phyloP scores from a whole-genome alignment of 805 yeast genomes.

The Candida manassasensis region DNA sequence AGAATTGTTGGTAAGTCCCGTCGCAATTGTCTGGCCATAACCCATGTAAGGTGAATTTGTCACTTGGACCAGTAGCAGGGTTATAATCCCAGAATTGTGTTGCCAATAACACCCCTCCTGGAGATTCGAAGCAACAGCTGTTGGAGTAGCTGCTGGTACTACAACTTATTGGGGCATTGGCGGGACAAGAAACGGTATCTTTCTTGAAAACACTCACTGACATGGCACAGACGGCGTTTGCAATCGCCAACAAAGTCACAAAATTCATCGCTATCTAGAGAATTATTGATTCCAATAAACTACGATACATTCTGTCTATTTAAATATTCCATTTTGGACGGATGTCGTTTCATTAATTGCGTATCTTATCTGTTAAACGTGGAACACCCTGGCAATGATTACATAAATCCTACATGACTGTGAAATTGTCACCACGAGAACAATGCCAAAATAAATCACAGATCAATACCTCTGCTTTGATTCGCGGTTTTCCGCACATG shows the following conservation, averaged over 20 bases:
- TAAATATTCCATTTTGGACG: no score
- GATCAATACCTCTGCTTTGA: no score
- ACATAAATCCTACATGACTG: no score
- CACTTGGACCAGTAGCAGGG: constrained; percentile 40
- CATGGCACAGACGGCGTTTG: background rate
- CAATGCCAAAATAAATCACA: no score
- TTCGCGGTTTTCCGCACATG: no score
- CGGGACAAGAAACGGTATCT: constrained; percentile 40
- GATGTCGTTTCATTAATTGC: no score
- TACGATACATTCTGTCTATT: no score
- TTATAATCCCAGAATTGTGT: constrained; percentile 93
- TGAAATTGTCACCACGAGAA: no score
- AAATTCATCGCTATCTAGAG: background rate
- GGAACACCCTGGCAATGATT: no score
- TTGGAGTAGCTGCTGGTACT: constrained; percentile 37
- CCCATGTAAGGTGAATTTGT: constrained; percentile 40
- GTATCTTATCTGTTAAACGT: no score
- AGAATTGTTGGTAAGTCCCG: constrained; percentile 77
- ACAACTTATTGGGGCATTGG: constrained; percentile 58
- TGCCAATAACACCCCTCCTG: constrained; percentile 67
- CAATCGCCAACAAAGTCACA: background rate
- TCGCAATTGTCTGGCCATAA: constrained; percentile 56
- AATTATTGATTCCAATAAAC: no score
- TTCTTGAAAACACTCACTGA: background rate
- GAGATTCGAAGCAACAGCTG: constrained; percentile 79